Evolutionary conservation across 208 protist genomes (phyloP), one percentile per base, ranked within the genome.

Genomic region (Wallacemonas collosoma): DNA sequence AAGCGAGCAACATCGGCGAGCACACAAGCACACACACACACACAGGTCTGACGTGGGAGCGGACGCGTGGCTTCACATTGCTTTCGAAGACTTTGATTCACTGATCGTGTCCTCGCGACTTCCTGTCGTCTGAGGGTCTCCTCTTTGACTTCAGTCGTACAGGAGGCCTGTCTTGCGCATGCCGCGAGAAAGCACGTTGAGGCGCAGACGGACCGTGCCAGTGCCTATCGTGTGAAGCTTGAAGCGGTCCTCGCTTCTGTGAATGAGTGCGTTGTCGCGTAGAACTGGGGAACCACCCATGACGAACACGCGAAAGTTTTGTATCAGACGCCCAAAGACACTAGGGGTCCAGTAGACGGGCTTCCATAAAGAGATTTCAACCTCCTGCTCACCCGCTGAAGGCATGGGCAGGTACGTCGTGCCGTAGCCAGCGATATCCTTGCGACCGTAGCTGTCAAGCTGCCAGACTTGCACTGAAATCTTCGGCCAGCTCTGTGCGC

Each of bases 401-500:
- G 86, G 83, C 64, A 89, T 86, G 7, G 94, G 94, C 7, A 98
- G 41, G 67, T 93, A 95, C 3, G 84, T 80, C 38, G 92, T 87
- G 55, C 91, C 92, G 70, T 98, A 98, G 14, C 91, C 94, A 1
- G 72, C 86, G 50, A 98, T 79, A 53, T 96, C 88, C 71, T 96
- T 95, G 53, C 92, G 76, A 14, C 90, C 90, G 62, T 95, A 96
- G 55, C 66, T 68, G 69, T 98, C 94, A 43, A 95, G 63, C 53
- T 91, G 82, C 92, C 92, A 98, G 43, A 98, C 88, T 77, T 96
- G 89, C 62, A 97, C 68, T 2, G 89, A 81, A 58, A 98, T 83
- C 75, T 95, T 95, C 0, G 94, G 94, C 94, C 94, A 98, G 1
- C 91, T 89, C 61, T 94, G 87, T 9, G 93, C 69, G 67, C 80